These are phyloP conservation scores for Moringa oleifera DNA, from an alignment of 345 rosid genomes.

Conservation along the genomic window DNA sequence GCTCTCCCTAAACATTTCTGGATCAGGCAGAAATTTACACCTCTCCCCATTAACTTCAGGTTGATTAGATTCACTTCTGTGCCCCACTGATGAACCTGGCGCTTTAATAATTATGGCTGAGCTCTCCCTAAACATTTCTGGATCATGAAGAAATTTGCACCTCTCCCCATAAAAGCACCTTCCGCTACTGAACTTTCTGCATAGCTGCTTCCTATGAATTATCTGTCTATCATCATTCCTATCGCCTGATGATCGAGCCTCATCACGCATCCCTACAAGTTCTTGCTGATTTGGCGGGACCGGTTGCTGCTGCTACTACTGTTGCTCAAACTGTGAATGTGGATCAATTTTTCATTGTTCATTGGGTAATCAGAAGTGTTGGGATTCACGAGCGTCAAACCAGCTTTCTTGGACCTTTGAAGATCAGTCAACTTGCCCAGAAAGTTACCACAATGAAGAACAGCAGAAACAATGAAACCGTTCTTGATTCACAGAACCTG, in stretches of 20 bases:
- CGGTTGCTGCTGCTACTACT: slow-evolving; percentile 15
- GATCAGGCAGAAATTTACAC: no score
- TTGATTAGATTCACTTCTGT: slow-evolving; percentile 32
- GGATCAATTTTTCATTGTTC: slow-evolving; percentile 41
- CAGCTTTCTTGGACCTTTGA: no score
- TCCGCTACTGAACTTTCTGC: slow-evolving; percentile 84
- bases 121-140: slow-evolving; percentile 74
- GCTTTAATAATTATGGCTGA: slow-evolving; percentile 65
- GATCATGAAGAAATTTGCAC: slow-evolving; percentile 91
- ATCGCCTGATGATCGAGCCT: slow-evolving; percentile 38
- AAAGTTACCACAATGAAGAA: no score
- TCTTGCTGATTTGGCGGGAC: slow-evolving; percentile 92
- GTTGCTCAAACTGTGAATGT: slow-evolving; percentile 32
- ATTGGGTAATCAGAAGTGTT: no score
- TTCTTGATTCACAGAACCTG: no score
- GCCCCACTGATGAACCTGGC: slow-evolving; percentile 28
- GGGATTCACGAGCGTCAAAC: no score
- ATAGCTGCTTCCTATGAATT: slow-evolving; percentile 89
- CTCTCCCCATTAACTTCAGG: slow-evolving; percentile 44
- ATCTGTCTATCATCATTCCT: slow-evolving; percentile 94
- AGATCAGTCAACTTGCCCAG: no score
- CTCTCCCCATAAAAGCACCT: slow-evolving; percentile 93
- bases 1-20: slow-evolving; percentile 74
- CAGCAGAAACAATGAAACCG: no score
- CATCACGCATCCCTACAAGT: slow-evolving; percentile 56